Percentiles rank a stretch among this genome's conserved stretches.
Conservation (phyloP, 768 basidiomycete genomes). For the Porpolomopsis calyptriformis region DNA sequence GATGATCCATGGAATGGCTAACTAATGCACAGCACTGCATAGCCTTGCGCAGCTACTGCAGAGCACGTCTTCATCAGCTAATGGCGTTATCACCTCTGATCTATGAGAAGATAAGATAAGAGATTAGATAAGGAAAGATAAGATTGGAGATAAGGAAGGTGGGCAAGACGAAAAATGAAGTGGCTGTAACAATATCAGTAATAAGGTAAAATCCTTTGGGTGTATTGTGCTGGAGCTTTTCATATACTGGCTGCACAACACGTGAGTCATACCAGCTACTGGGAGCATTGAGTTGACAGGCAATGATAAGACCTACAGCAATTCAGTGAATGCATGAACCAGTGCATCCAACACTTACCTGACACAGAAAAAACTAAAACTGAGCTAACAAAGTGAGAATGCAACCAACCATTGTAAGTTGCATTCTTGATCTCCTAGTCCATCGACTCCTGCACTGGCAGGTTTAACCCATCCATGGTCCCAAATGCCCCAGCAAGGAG, state of each 20-base stretch:
- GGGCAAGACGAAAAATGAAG: too few relatives aligned
- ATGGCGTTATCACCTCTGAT: too few relatives aligned
- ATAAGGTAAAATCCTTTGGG: constrained; percentile 27
- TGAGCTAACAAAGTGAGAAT: constrained; percentile 27
- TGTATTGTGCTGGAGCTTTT: constrained; percentile 14
- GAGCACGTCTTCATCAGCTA: too few relatives aligned
- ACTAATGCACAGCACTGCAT: too few relatives aligned
- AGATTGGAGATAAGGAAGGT: too few relatives aligned
- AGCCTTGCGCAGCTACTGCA: too few relatives aligned
- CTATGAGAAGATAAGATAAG: too few relatives aligned
- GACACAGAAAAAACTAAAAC: constrained; percentile 21
- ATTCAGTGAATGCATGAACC: not conserved
- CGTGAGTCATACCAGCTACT: constrained; percentile 34
- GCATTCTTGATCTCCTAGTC: too few relatives aligned
- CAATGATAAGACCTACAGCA: constrained; percentile 25
- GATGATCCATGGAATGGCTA: too few relatives aligned
- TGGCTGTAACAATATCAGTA: too few relatives aligned
- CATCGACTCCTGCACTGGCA: constrained; percentile 22
- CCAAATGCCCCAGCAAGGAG: constrained; percentile 31
- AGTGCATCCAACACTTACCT: constrained; percentile 10
- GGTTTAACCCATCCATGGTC: constrained; percentile 29
- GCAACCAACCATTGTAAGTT: too few relatives aligned
- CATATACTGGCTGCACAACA: constrained; percentile 31
- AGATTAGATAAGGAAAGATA: too few relatives aligned
- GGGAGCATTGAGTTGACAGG: constrained; percentile 25